A percentile compares a stretch with the other conserved stretches of the same genome.
Evolutionary conservation across 768 basidiomycete genomes (phyloP).

Genomic region (Hirschioporus abietinus): DNA sequence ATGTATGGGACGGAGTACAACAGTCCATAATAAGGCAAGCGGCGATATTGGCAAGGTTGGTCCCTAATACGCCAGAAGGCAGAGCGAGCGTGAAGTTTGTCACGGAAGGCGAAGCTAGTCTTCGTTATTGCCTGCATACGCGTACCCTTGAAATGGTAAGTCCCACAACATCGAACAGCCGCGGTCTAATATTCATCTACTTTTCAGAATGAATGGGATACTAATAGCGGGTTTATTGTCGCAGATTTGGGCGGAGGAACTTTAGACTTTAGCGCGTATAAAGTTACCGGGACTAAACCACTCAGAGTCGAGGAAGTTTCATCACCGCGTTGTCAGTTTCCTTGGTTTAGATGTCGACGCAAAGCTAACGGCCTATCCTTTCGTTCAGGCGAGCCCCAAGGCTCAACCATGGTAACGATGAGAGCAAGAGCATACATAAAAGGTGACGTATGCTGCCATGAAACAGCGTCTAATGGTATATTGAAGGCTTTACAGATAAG

Average conservation of each 20-base stretch:
- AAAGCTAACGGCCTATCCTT: not conserved
- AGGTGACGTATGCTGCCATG: conserved; percentile 18
- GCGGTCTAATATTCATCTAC: not conserved
- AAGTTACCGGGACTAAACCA: not conserved
- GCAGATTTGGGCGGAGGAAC: conserved; percentile 49
- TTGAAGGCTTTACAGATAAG: conserved; percentile 17
- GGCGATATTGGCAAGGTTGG: conserved; percentile 44
- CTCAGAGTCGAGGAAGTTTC: not conserved
- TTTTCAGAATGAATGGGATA: conserved; percentile 4
- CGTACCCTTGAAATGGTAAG: conserved; percentile 23
- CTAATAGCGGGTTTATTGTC: conserved; percentile 59
- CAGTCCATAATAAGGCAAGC: conserved; percentile 53
- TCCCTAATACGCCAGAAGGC: conserved; percentile 33
- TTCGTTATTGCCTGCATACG: conserved; percentile 50
- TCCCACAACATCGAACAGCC: not conserved
- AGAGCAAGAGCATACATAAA: conserved; percentile 27
- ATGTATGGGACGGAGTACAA: conserved; percentile 60
- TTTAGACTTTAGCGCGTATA: conserved; percentile 30
- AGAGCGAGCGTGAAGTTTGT: conserved; percentile 46
- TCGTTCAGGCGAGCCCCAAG: conserved; percentile 32
- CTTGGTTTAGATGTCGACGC: too few species aligned
- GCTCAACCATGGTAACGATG: conserved; percentile 33
- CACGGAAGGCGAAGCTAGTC: conserved; percentile 59
- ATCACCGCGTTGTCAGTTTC: not conserved
- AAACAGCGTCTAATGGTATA: not conserved